Evolutionary conservation across 2,329 filamentous ascomycete genomes (phyloP), one percentile per base, ranked within the genome.

Genomic region (Pyricularia grisea): DNA sequence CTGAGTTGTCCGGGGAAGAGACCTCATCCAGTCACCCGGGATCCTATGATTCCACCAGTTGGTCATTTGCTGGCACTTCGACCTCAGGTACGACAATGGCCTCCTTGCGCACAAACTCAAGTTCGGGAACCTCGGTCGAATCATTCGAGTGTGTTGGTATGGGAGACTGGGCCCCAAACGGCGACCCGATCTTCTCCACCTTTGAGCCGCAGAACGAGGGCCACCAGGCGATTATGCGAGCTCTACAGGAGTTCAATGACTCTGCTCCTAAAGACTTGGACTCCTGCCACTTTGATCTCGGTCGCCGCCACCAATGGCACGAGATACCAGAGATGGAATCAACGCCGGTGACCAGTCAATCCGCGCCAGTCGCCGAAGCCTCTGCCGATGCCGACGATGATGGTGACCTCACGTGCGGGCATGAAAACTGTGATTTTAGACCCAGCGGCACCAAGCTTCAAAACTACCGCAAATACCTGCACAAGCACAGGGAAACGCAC

Each of bases 401-500:
- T 55, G 20, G 17, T 20, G 7, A n/a, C 11, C 42, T 55, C 42
- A 55, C 20, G 20, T 55, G 42, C 42, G 42, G 20, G 42, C 42
- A 55, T n/a, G 42, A 20, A 55, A n/a, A 55, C 42, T 77, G 75
- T 68, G 71, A 74, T 31, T 77, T 75, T 75, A 75, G 74, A 66
- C 75, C 75, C 0, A 71, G 73, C 4, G 75, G 75, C 3, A 75
- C 75, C 2, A 71, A 74, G 14, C 23, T 20, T 14, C 73, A 75
- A 65, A 77, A 77, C 66, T 68, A 75, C 6, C 73, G 73, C 27
- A 75, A 74, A 12, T 77, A 77, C 65, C 72, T 76, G 4, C 74
- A 75, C n/a, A 77, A 77, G 55, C 75, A 77, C 70, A 76, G 74
- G 55, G 75, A 77, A 42, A 75, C 74, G 10, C 75, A 77, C 70